Evolutionary conservation across 768 basidiomycete species (phyloP), one percentile per base, ranked within the genome.

Genomic region (Terana coerulea): DNA sequence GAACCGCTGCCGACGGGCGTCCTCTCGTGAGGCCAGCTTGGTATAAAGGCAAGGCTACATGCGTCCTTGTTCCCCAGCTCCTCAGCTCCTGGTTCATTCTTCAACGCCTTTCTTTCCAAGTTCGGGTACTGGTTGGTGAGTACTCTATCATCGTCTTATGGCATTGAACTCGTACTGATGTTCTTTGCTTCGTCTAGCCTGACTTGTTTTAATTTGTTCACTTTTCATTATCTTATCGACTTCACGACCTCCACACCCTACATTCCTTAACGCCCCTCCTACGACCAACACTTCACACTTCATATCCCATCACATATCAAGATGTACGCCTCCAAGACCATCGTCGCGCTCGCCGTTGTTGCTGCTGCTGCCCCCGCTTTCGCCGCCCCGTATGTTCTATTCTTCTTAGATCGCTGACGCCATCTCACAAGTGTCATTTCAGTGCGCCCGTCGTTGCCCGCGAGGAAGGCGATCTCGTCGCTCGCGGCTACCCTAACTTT

Each of bases 261-360:
- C 28, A 19, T 25, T 34, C 45, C 24, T 34, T 46, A n/a, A 31
- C 11, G 45, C 29, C 34, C 30, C 39, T 33, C 25, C 34, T 19
- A 46, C 45, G 45, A 46, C n/a, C 45, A 22, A 39, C 3, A 15
- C n/a, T 46, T 22, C 30, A 10, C n/a, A 44, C 11, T 3, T 5
- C 31, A 12, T 30, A 17, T 17, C 9, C 5, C 30, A 22, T 46
- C 30, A 33, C 45, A 46, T n/a, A n/a, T 21, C 17, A 46, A 19
- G 9, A 46, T 46, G 45, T 46, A 46, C 45, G 45, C 45, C 34
- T 30, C 45, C 45, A 46, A 46, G 45, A 12, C 45, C 21, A 31
- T 46, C 45, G 11, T 46, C 25, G 45, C 45, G 31, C 45, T 46
- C 19, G 45, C 45, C n/a, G n/a, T 46, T 12, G 45, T 19, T 3